Percentiles rank a stretch among this genome's conserved stretches.
Conservation (phyloP, 495 filamentous ascomycete species). For the Pyrenula aspistea region DNA sequence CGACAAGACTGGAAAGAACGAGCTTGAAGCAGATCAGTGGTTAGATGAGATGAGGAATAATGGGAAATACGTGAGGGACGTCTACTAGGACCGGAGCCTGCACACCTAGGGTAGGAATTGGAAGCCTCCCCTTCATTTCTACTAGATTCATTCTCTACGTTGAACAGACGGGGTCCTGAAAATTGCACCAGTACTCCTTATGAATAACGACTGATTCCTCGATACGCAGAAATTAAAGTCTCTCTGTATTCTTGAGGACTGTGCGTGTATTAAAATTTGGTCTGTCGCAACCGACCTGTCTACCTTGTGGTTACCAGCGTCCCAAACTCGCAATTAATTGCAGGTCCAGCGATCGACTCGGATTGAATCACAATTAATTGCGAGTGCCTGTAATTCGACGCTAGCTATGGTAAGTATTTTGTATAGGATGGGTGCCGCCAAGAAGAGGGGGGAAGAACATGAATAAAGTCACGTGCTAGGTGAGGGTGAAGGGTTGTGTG, state of each 20-base stretch:
- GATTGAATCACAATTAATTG: too few species aligned
- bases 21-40: background rate
- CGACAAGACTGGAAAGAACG: slow-evolving; percentile 12
- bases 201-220: background rate
- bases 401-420: too few species aligned
- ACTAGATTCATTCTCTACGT: background rate
- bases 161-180: background rate
- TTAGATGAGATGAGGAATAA: background rate
- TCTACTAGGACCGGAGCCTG: background rate
- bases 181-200: background rate
- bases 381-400: too few species aligned
- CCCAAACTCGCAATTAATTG: too few species aligned
- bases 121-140: background rate
- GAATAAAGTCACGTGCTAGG: too few species aligned
- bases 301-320: background rate
- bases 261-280: background rate
- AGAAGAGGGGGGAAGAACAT: too few species aligned
- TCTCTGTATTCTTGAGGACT: background rate
- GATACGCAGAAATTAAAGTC: background rate
- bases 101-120: background rate
- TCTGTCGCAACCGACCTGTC: background rate
- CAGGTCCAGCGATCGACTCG: too few species aligned
- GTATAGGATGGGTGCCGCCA: too few species aligned
- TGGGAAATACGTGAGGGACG: background rate
- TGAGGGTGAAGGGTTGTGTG: too few species aligned